Conservation (phyloP, 2,329 filamentous ascomycete species). For the Uncinocarpus reesii region DNA sequence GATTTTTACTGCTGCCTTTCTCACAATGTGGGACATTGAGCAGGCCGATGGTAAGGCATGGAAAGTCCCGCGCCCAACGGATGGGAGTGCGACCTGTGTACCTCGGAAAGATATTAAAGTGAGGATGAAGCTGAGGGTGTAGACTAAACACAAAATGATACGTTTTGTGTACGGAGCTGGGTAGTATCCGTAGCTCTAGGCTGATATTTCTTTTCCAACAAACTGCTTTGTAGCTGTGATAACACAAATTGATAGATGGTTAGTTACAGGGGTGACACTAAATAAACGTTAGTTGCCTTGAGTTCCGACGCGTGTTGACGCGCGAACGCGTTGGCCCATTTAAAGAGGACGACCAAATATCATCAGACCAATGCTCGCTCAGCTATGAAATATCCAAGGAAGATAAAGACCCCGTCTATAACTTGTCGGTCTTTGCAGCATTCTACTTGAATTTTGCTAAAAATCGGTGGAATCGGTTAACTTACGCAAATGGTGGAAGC, state of each 20-base stretch:
- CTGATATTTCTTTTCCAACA: no score
- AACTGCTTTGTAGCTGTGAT: no score
- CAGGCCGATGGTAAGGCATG: conserved; percentile 38
- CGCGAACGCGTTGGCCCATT: background rate
- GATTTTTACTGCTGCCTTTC: conserved; percentile 42
- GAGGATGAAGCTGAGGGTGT: conserved; percentile 39
- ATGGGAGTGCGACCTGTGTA: conserved; percentile 41
- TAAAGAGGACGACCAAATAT: background rate
- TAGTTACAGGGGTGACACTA: no score
- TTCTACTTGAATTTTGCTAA: background rate
- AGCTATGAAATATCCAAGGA: background rate
- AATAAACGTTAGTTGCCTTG: no score
- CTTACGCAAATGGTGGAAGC: conserved; percentile 23
- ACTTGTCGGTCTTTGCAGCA: no score
- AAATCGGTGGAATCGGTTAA: background rate
- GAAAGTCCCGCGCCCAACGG: conserved; percentile 42
- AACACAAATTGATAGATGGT: no score
- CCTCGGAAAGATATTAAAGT: conserved; percentile 46
- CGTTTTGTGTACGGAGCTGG: background rate
- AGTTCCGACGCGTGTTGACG: conserved; percentile 2
- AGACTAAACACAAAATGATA: conserved; percentile 8
- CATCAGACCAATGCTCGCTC: background rate
- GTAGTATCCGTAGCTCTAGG: no score
- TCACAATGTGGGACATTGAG: conserved; percentile 49
- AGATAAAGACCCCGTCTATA: no score